Percentiles rank a stretch among this genome's conserved stretches.
Evolutionary conservation across 768 basidiomycete species (phyloP).

Genomic region (Rhizopogon sp.): DNA sequence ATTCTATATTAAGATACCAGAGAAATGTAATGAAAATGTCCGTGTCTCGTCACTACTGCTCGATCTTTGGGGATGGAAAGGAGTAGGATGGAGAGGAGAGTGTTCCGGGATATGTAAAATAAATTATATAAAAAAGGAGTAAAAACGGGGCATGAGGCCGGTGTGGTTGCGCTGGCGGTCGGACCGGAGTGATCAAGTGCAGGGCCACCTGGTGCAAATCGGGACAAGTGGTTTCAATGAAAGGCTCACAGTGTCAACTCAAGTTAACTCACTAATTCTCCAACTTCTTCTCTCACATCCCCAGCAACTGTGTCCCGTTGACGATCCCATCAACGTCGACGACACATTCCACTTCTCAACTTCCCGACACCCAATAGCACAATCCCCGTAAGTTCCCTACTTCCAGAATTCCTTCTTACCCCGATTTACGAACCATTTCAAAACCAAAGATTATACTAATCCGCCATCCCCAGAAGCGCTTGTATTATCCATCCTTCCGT

Average conservation of each 20-base stretch:
- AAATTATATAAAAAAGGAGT: neutral
- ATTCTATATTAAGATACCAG: too few species aligned
- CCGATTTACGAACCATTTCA: neutral
- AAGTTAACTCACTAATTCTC: neutral
- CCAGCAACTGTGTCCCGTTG: too few species aligned
- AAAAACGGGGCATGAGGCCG: neutral
- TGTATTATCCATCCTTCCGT: conserved; percentile 10
- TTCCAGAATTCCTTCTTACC: neutral
- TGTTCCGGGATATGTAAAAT: too few species aligned
- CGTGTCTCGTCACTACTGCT: neutral
- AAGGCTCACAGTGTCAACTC: neutral
- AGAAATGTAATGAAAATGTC: neutral
- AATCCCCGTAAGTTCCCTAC: conserved; percentile 12
- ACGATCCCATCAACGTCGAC: too few species aligned
- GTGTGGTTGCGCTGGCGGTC: conserved; percentile 1
- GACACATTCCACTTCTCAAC: too few species aligned
- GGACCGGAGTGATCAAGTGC: neutral
- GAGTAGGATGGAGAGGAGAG: neutral
- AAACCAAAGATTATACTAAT: too few species aligned
- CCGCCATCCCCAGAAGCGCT: conserved; percentile 7
- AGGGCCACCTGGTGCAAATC: conserved; percentile 3
- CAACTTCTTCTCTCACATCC: conserved; percentile 1
- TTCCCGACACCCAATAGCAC: neutral
- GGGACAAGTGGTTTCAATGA: conserved; percentile 3
- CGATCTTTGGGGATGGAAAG: neutral